Conservation (phyloP, 2,329 filamentous ascomycete genomes). For the Fusarium sp. region DNA sequence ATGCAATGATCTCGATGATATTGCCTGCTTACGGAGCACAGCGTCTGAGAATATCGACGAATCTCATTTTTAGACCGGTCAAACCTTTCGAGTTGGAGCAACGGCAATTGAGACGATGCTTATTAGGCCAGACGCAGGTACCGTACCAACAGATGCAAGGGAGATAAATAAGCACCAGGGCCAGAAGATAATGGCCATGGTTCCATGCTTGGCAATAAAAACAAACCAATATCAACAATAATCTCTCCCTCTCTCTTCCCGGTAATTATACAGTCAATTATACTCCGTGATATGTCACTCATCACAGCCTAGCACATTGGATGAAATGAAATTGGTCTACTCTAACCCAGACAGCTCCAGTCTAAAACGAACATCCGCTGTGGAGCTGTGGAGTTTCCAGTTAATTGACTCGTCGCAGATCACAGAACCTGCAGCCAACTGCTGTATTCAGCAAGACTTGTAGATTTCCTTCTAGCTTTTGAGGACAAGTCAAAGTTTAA, state of each 20-base stretch:
- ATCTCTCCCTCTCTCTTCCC: neutral
- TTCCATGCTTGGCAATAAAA: neutral
- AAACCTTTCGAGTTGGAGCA: neutral
- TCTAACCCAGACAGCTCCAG: neutral
- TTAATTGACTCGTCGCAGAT: neutral
- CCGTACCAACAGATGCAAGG: neutral
- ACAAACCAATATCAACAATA: neutral
- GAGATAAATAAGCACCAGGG: neutral
- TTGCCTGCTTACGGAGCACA: too few relatives aligned
- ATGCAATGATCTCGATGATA: neutral
- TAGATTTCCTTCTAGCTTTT: neutral
- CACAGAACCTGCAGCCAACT: neutral
- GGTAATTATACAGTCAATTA: neutral
- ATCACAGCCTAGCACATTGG: neutral
- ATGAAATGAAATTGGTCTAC: neutral
- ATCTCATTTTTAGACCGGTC: neutral
- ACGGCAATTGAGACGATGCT: neutral
- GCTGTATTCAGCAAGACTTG: neutral
- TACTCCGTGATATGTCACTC: neutral
- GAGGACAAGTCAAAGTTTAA: neutral
- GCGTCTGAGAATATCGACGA: accelerated
- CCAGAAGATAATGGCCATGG: neutral
- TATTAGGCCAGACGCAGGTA: neutral
- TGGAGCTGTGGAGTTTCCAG: slow-evolving; percentile 9
- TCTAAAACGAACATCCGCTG: slow-evolving; percentile 12